Evolutionary conservation across 1,139 yeast genomes (phyloP), one percentile per base, ranked within the genome.

Genomic region (Nematodospora anomalae): DNA sequence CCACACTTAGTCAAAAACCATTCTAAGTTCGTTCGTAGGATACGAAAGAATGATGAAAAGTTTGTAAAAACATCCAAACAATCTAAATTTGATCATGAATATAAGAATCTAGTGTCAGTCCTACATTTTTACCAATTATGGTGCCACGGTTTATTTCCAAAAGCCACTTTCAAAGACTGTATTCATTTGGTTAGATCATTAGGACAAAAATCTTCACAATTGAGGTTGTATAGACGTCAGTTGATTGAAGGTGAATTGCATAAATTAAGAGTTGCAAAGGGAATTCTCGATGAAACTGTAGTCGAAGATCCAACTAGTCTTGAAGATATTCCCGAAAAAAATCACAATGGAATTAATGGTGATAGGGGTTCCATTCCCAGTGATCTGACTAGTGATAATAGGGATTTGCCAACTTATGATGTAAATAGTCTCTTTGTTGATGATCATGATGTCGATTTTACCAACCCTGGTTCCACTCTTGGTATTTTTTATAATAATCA

Each of bases 81-180:
- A 20, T 41, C 35, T 14, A 67, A 60, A 38, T 53, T 58, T 23
- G 67, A 67, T 9, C 65, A 64, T 27, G 79, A 74, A 41, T 64
- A 61, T 28, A 61, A 66, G 6, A 73, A 69, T 39, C 54, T 71
- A 30, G 57, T 66, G 6, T 55, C 65, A 10, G 64, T 87, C 2
- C 60, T 86, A 18, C 79, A 76, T 43, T 79, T 77, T 50, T 87
- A 86, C 58, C 95, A 86, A 58, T 57, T 87, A 22, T 87, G 96
- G 96, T 89, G 90, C 18, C 95, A 87, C 56, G 76, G 80, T 4
- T 54, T 87, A 35, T 87, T 76, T 49, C 95, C 96, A 8, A 81
- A 80, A 57, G 89, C 95, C 2, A 81, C 75, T 42, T 85, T 87
- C 47, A 64, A 68, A 37, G 95, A 86, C 53, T 82, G 76, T 47